Evolutionary conservation across 768 basidiomycete genomes (phyloP).

Genomic region (Hygrophoropsis aurantiaca): DNA sequence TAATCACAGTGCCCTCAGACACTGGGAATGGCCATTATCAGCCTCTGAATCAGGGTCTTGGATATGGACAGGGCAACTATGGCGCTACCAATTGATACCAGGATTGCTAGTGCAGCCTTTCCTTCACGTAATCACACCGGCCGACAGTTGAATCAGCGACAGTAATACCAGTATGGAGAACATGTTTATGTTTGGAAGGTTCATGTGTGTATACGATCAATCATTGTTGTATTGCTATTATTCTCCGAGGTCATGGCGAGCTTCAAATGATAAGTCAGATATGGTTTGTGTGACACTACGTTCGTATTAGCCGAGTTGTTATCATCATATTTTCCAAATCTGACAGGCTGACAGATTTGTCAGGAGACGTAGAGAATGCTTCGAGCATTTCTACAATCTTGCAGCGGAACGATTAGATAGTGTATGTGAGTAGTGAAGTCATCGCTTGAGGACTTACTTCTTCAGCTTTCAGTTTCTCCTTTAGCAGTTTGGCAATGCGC

Average conservation of each 20-base stretch:
- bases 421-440: not conserved
- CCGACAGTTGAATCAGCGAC: too few relatives aligned
- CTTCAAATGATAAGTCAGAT: not conserved
- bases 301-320: constrained; percentile 51
- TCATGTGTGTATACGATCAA: too few relatives aligned
- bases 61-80: constrained; percentile 23
- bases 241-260: not conserved
- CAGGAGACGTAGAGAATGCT: constrained; percentile 68
- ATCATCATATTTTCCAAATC: constrained; percentile 82
- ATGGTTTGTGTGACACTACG: too few relatives aligned
- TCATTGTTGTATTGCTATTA: too few relatives aligned
- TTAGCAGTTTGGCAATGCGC: constrained; percentile 57
- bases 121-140: too few relatives aligned
- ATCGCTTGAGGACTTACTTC: constrained; percentile 53
- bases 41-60: constrained; percentile 16
- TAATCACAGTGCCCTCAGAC: constrained; percentile 19
- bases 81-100: constrained; percentile 30
- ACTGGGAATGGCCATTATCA: constrained; percentile 38
- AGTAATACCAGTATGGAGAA: too few relatives aligned
- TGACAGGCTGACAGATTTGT: constrained; percentile 63
- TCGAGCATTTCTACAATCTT: constrained; percentile 81
- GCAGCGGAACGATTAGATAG: constrained; percentile 3
- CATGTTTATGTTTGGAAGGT: too few relatives aligned
- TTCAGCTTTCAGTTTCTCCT: constrained; percentile 72
- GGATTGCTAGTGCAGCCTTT: too few relatives aligned